A percentile compares a stretch with the other conserved stretches of the same genome.
These are phyloP conservation scores for Mimosa pudica DNA, from an alignment of 306 rosid genomes.

Conservation along the genomic window DNA sequence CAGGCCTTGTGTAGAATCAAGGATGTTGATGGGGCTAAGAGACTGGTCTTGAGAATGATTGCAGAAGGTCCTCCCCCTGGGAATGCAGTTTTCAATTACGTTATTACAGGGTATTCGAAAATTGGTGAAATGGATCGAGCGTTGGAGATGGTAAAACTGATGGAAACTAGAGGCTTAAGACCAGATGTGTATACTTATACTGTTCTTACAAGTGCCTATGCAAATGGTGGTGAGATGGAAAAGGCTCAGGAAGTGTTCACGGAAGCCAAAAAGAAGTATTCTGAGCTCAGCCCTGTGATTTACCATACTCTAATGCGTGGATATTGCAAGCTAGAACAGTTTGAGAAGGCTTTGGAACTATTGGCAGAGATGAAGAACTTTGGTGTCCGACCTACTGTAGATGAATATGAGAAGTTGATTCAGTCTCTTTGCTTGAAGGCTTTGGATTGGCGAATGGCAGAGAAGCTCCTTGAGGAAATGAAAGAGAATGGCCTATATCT, in stretches of 20 bases:
- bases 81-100: constrained; percentile 70
- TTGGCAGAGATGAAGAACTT: constrained; percentile 72
- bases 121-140: constrained; percentile 67
- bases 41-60: constrained; percentile 64
- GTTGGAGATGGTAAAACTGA: constrained; percentile 55
- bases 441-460: constrained; percentile 78
- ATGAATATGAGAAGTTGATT: constrained; percentile 81
- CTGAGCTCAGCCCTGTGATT: constrained; percentile 54
- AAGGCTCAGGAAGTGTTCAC: constrained; percentile 59
- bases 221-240: constrained; percentile 81
- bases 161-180: constrained; percentile 81
- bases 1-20: constrained; percentile 65
- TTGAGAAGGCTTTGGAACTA: constrained; percentile 66
- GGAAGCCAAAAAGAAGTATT: constrained; percentile 76
- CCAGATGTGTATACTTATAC: constrained; percentile 80
- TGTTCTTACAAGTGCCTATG: constrained; percentile 69
- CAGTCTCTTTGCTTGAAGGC: constrained; percentile 83
- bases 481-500: constrained; percentile 68
- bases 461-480: constrained; percentile 78
- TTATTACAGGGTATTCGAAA: constrained; percentile 60
- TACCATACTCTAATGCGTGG: constrained; percentile 80
- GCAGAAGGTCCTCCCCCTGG: constrained; percentile 82
- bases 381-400: constrained; percentile 58
- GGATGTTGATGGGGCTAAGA: constrained; percentile 60
- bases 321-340: constrained; percentile 79